phyloP scores from a whole-genome alignment of 495 filamentous ascomycete species.

The Astrothelium subdiscretum region DNA sequence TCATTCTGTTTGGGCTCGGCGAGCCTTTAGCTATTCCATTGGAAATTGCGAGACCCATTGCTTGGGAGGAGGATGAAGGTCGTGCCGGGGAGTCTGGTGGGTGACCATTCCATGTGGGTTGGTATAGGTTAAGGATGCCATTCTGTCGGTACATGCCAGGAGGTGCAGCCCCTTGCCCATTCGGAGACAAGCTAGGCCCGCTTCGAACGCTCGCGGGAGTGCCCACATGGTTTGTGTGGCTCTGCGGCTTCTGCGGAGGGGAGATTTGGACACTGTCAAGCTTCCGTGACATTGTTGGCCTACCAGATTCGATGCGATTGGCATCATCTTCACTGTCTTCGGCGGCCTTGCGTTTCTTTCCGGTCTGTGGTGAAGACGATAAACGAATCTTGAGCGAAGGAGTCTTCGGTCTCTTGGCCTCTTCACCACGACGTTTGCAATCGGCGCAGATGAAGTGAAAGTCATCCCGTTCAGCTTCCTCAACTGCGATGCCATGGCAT shows the following conservation, averaged over 20 bases:
- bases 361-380: constrained; percentile 29
- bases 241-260: constrained; percentile 4
- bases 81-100: not conserved
- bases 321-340: constrained; percentile 2
- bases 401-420: constrained; percentile 55
- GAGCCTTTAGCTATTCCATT: not conserved
- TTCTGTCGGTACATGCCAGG: constrained; percentile 20
- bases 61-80: constrained; percentile 14
- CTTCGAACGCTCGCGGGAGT: constrained; percentile 19
- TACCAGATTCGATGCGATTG: constrained; percentile 21
- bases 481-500: constrained; percentile 67
- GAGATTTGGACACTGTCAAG: constrained; percentile 19
- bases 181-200: constrained; percentile 28
- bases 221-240: not conserved
- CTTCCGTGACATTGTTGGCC: constrained; percentile 15
- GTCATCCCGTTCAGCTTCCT: constrained; percentile 70
- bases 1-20: not conserved
- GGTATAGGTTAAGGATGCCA: constrained; percentile 10
- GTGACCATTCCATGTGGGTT: constrained; percentile 4
- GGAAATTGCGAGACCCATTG: not conserved
- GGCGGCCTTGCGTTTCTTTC: constrained; percentile 11
- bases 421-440: constrained; percentile 58
- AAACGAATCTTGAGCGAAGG: constrained; percentile 54
- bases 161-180: constrained; percentile 23
- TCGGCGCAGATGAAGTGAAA: constrained; percentile 79